These are phyloP conservation scores for Scheffersomyces stipitis DNA, from an alignment of 805 yeast species.

Conservation along the genomic window DNA sequence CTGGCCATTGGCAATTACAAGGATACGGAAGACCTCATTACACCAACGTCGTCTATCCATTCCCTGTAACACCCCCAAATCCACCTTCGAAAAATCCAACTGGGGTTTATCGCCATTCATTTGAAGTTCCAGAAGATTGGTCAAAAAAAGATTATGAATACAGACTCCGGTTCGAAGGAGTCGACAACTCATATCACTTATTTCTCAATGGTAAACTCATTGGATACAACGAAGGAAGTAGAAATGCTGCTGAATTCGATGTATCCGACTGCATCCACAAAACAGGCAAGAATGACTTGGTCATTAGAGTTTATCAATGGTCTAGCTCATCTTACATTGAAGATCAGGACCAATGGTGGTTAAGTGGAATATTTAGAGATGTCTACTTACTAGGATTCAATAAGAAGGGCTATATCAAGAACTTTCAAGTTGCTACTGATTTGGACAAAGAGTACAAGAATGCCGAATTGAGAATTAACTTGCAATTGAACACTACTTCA, in stretches of 20 bases:
- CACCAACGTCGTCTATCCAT: conserved; percentile 31
- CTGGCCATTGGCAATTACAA: conserved; percentile 38
- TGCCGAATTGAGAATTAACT: conserved; percentile 4
- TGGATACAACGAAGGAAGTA: conserved; percentile 32
- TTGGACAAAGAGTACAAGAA: conserved; percentile 11
- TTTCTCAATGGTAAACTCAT: conserved; percentile 28
- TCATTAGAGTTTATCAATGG: conserved; percentile 32
- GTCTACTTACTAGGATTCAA: conserved; percentile 25
- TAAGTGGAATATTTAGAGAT: conserved; percentile 39
- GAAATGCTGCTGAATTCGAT: conserved; percentile 34
- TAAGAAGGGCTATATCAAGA: conserved; percentile 25
- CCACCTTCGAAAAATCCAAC: conserved; percentile 31
- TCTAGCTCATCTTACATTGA: conserved; percentile 31
- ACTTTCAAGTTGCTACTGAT: conserved; percentile 21
- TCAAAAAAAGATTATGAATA: conserved; percentile 7
- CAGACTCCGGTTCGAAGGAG: conserved; percentile 35
- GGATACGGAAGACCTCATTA: conserved; percentile 34
- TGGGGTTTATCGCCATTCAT: conserved; percentile 28
- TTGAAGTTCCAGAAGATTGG: conserved; percentile 16
- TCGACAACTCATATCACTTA: conserved; percentile 32
- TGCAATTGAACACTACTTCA: conserved; percentile 1
- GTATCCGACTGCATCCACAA: conserved; percentile 11
- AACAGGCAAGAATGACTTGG: conserved; percentile 9
- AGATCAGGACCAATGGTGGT: conserved; percentile 43
- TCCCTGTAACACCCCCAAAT: conserved; percentile 32